phyloP scores from a whole-genome alignment of 148 eudicot species.

The Nepenthes gracilis region DNA sequence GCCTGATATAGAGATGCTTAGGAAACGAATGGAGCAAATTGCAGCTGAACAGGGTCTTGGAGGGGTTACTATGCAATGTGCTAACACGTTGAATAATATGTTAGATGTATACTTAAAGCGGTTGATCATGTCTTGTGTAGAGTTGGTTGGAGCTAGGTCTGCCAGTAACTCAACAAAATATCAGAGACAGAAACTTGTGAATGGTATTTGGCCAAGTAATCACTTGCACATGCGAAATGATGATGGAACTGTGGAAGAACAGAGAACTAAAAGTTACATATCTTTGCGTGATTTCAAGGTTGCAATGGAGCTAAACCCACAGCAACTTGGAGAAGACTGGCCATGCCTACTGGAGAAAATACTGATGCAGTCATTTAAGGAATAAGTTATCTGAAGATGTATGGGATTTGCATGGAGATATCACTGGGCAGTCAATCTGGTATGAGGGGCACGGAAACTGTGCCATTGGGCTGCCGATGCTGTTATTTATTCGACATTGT shows the following conservation, averaged over 20 bases:
- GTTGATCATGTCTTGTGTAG: constrained; percentile 37
- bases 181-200: constrained; percentile 25
- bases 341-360: constrained; percentile 48
- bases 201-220: constrained; percentile 29
- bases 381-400: constrained; percentile 11
- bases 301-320: constrained; percentile 57
- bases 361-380: constrained; percentile 34
- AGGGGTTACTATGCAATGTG: constrained; percentile 39
- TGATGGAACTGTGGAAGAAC: constrained; percentile 22
- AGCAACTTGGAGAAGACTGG: constrained; percentile 62
- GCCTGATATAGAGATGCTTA: constrained; percentile 24
- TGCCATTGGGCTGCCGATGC: not conserved
- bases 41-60: constrained; percentile 30
- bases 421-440: constrained; percentile 19
- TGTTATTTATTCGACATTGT: not conserved
- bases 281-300: constrained; percentile 56
- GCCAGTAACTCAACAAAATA: constrained; percentile 16
- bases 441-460: constrained; percentile 11
- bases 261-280: constrained; percentile 13
- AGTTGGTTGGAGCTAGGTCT: constrained; percentile 34
- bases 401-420: constrained; percentile 6
- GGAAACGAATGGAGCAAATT: constrained; percentile 43
- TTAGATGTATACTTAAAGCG: constrained; percentile 47
- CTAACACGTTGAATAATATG: constrained; percentile 31
- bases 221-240: constrained; percentile 27